Evolutionary conservation across 2,329 filamentous ascomycete genomes (phyloP).

Genomic region (Botrytis elliptica): DNA sequence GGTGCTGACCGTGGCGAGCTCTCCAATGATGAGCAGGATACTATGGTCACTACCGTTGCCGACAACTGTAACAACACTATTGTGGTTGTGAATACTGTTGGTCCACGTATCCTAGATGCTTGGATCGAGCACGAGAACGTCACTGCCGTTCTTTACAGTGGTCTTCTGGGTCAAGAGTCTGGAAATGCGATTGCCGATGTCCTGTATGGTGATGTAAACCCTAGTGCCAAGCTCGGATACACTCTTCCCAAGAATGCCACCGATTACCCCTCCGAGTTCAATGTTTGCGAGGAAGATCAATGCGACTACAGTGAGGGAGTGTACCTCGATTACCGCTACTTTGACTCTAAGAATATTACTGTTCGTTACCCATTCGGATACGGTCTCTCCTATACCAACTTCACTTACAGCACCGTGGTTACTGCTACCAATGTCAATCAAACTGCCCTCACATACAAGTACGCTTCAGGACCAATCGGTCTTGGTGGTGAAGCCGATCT

Average conservation of each 20-base stretch:
- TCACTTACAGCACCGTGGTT: neutral
- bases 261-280: neutral
- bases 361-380: neutral
- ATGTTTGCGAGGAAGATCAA: neutral
- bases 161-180: slow-evolving; percentile 57
- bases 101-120: slow-evolving; percentile 57
- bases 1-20: neutral
- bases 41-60: slow-evolving; percentile 54
- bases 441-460: neutral
- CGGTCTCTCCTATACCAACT: neutral
- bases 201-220: neutral
- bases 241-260: neutral
- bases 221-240: neutral
- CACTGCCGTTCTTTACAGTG: slow-evolving; percentile 60
- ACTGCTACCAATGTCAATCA: neutral
- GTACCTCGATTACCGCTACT: neutral
- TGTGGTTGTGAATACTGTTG: slow-evolving; percentile 63
- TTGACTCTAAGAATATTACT: neutral
- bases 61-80: slow-evolving; percentile 57
- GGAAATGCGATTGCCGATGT: neutral
- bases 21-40: slow-evolving; percentile 19
- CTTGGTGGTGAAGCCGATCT: neutral
- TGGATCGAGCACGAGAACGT: slow-evolving; percentile 59
- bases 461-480: neutral
- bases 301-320: neutral